Evolutionary conservation across 306 rosid species (phyloP).

Genomic region (Begonia peltatifolia): DNA sequence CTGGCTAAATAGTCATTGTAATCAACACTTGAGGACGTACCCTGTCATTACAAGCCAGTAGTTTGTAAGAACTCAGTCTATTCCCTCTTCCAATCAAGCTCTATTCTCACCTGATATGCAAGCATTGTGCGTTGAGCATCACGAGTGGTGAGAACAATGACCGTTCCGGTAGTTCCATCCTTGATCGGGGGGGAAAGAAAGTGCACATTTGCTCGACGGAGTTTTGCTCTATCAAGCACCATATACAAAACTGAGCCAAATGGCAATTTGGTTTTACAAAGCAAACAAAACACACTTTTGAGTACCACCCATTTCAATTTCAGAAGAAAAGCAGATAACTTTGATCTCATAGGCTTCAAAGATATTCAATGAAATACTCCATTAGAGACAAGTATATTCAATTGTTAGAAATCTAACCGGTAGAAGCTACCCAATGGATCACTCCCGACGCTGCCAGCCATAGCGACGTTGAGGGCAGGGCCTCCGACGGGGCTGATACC

Average conservation of each 20-base stretch:
- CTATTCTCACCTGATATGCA: slow-evolving; percentile 55
- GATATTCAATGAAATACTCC: too few species aligned
- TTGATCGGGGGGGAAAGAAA: slow-evolving; percentile 65
- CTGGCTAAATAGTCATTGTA: slow-evolving; percentile 52
- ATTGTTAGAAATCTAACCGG: slow-evolving; percentile 27
- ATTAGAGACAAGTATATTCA: too few species aligned
- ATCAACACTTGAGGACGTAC: slow-evolving; percentile 73
- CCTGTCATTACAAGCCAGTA: slow-evolving; percentile 33
- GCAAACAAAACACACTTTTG: too few species aligned
- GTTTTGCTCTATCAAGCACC: slow-evolving; percentile 36
- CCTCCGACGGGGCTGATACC: slow-evolving; percentile 36
- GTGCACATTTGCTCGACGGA: slow-evolving; percentile 75
- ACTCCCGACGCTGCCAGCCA: slow-evolving; percentile 86
- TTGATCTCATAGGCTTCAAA: too few species aligned
- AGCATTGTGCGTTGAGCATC: slow-evolving; percentile 98
- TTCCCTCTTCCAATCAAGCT: too few species aligned
- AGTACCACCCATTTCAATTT: too few species aligned
- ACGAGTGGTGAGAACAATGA: slow-evolving; percentile 89
- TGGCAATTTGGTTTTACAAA: too few species aligned
- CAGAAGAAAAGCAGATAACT: too few species aligned
- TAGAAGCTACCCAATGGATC: slow-evolving; percentile 94
- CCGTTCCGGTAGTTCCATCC: slow-evolving; percentile 93
- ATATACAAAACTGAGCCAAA: too few species aligned
- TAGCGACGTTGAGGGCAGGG: slow-evolving; percentile 61
- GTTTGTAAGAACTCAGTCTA: too few species aligned